phyloP scores from a whole-genome alignment of 2,329 filamentous ascomycete species.

The Apiospora saccharicola region DNA sequence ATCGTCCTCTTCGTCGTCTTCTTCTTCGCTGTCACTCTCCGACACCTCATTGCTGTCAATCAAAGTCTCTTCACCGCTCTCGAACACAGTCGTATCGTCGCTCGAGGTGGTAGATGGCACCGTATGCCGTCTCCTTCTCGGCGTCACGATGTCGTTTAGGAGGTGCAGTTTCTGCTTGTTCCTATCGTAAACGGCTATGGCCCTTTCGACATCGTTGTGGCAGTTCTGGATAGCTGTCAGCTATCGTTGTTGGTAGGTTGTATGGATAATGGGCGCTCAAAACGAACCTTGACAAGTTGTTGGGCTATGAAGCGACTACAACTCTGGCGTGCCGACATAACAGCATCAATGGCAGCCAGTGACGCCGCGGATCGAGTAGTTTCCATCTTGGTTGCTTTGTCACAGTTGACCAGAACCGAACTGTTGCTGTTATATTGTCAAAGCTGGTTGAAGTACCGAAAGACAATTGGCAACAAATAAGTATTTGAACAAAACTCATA shows the following conservation, averaged over 20 bases:
- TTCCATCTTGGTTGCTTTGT: neutral
- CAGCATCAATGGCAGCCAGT: neutral
- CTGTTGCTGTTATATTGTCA: neutral
- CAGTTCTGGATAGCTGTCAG: neutral
- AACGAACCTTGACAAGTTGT: neutral
- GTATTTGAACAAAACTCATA: neutral
- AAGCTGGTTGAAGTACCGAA: neutral
- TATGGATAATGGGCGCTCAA: neutral
- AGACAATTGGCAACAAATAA: neutral
- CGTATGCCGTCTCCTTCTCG: neutral
- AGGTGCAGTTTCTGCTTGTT: neutral
- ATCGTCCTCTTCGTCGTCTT: neutral
- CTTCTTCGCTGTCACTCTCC: neutral
- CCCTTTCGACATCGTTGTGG: neutral
- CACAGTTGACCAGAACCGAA: neutral
- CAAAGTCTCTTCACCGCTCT: neutral
- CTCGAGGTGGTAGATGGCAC: neutral
- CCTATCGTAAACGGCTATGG: neutral
- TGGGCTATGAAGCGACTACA: neutral
- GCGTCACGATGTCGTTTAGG: neutral
- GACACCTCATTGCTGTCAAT: neutral
- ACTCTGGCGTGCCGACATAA: neutral
- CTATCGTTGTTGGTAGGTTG: no score
- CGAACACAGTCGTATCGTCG: neutral
- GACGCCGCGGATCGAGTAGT: neutral